Evolutionary conservation across 768 basidiomycete species (phyloP), one percentile per base, ranked within the genome.

Genomic region (Rhizopogon sp.): DNA sequence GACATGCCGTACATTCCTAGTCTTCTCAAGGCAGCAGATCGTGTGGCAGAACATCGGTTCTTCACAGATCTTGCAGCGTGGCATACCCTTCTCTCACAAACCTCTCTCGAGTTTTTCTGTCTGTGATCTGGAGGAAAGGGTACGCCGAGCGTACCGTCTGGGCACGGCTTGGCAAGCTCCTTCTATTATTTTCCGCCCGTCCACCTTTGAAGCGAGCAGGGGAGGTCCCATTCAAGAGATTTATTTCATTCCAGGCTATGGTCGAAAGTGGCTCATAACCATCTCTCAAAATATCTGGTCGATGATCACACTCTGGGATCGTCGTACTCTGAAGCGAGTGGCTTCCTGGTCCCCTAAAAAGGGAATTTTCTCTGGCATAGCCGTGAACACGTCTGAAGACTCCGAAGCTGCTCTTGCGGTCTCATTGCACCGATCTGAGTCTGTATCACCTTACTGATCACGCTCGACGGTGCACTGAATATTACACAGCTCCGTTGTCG

Each of bases 241-340:
- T 14, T 77, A 72, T 13, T 81, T 88, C 59, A 53, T 87, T 0
- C 79, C 77, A 7, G 76, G 76, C 5, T 66, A 66, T 39, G 74
- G 66, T 1, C 74, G 71, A 6, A 69, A 65, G 43, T 76, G 79
- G 65, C 51, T 87, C 3, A 50, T 85, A 53, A 80, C 80, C 6
- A 73, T 83, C 8, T 82, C 82, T 3, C 79, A 79, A 56, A 74
- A 76, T 6, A 78, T 88, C 49, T 88, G 86, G 86, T 81, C 81
- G 40, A 70, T 74, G 16, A 60, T 87, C 45, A 71, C 75, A 1
- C 60, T 84, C 17, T 85, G 86, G 82, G 74, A 81, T 53, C 62
- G 52, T 28, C 52, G 60, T 41, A 54, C 62, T 13, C 60, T 81
- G 22, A 57, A 52, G 29, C 57, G 62, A 8, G 64, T 67, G 13